Percentiles rank a stretch among this genome's conserved stretches.
These are phyloP conservation scores for Daldinia concentrica DNA, from an alignment of 495 filamentous ascomycete species.

Conservation along the genomic window DNA sequence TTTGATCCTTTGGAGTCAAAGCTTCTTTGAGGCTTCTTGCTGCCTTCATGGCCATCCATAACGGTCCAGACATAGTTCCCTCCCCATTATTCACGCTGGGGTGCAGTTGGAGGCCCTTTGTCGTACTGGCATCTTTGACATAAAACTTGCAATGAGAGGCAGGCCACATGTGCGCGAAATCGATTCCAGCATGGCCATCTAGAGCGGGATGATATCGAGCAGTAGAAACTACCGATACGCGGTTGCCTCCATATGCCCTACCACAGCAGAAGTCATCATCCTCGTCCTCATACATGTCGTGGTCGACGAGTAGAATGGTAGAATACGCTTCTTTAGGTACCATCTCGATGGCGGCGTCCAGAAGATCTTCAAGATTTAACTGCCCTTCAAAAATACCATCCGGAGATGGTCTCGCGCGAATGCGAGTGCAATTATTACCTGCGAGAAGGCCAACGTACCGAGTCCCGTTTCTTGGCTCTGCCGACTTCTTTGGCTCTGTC, in stretches of 20 bases:
- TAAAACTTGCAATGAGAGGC: slow-evolving; percentile 66
- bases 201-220: slow-evolving; percentile 67
- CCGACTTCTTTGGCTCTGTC: slow-evolving; percentile 46
- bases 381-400: slow-evolving; percentile 61
- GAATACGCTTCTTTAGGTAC: slow-evolving; percentile 70
- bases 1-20: slow-evolving; percentile 15
- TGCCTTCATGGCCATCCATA: slow-evolving; percentile 33
- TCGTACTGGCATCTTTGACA: slow-evolving; percentile 48
- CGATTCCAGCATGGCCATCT: slow-evolving; percentile 56
- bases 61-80: slow-evolving; percentile 9
- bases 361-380: slow-evolving; percentile 70
- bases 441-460: slow-evolving; percentile 56
- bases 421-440: slow-evolving; percentile 54
- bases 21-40: slow-evolving; percentile 11
- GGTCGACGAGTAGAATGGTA: slow-evolving; percentile 63
- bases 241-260: slow-evolving; percentile 69
- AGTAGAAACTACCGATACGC: slow-evolving; percentile 67
- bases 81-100: background rate
- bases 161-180: slow-evolving; percentile 68
- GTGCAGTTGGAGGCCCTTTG: slow-evolving; percentile 10
- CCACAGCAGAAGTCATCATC: slow-evolving; percentile 75
- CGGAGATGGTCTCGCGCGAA: slow-evolving; percentile 62
- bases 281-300: slow-evolving; percentile 73
- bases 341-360: slow-evolving; percentile 65
- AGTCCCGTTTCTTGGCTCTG: slow-evolving; percentile 13